These are phyloP conservation scores for Plasmodium adleri DNA, from an alignment of 169 alveolate species.

Conservation along the genomic window DNA sequence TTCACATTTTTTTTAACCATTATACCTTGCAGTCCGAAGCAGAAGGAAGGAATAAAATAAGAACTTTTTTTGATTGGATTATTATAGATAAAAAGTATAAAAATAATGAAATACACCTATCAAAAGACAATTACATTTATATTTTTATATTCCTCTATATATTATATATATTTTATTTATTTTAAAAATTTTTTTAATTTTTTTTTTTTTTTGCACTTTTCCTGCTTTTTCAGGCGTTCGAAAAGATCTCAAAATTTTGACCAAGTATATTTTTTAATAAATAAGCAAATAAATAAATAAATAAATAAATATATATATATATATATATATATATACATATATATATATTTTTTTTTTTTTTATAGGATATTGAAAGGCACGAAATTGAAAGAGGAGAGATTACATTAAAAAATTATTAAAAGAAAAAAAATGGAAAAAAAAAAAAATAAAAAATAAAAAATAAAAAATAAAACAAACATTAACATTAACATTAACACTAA, in stretches of 20 bases:
- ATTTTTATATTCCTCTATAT: too few species aligned
- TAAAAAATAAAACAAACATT: not conserved
- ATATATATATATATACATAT: too few species aligned
- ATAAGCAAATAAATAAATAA: not conserved
- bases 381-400: conserved; percentile 45
- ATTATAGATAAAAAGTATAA: conserved; percentile 59
- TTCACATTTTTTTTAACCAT: not conserved
- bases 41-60: conserved; percentile 48
- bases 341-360: not conserved
- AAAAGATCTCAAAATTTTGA: conserved; percentile 8
- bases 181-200: not conserved
- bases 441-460: not conserved
- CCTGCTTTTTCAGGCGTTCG: conserved; percentile 11
- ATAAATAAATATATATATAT: too few species aligned
- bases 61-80: conserved; percentile 75
- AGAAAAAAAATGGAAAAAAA: not conserved
- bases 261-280: conserved; percentile 13
- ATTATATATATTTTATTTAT: too few species aligned
- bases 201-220: conserved; percentile 11
- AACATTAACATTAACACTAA: not conserved
- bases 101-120: not conserved
- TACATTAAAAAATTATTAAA: conserved; percentile 35
- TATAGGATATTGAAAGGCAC: conserved; percentile 67
- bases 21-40: conserved; percentile 39
- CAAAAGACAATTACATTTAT: too few species aligned